Percentiles rank a stretch among this genome's conserved stretches.
Conservation (phyloP, 164 flowering plant genomes). For the Platanus orientalis region DNA sequence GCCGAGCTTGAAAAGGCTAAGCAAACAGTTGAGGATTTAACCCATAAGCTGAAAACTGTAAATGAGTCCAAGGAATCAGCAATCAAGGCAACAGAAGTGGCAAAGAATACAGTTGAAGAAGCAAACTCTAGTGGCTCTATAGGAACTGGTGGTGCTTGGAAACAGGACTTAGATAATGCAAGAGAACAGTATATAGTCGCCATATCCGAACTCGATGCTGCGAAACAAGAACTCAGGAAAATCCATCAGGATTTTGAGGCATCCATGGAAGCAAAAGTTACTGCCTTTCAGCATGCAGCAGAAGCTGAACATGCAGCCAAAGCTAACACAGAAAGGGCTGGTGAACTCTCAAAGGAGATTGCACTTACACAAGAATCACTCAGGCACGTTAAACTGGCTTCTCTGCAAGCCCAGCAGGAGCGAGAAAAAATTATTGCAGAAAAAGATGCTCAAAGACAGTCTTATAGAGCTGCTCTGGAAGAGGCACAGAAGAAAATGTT, state of each 20-base stretch:
- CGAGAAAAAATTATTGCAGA: constrained; percentile 53
- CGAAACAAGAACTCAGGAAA: constrained; percentile 66
- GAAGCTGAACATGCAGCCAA: constrained; percentile 55
- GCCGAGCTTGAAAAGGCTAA: constrained; percentile 74
- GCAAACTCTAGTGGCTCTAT: constrained; percentile 14
- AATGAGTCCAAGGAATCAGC: constrained; percentile 58
- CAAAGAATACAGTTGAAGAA: too few relatives aligned
- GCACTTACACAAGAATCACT: constrained; percentile 49
- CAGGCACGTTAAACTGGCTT: constrained; percentile 58
- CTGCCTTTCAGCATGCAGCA: constrained; percentile 49
- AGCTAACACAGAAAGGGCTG: constrained; percentile 45
- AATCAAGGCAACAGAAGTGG: constrained; percentile 49
- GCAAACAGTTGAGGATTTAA: constrained; percentile 59
- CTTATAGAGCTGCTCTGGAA: constrained; percentile 46
- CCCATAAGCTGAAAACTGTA: constrained; percentile 43
- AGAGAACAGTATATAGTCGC: constrained; percentile 47
- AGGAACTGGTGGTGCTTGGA: constrained; percentile 31
- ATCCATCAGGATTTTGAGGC: constrained; percentile 60
- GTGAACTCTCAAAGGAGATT: constrained; percentile 68
- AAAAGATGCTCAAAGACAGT: constrained; percentile 52
- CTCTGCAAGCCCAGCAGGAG: constrained; percentile 52
- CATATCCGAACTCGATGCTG: constrained; percentile 61
- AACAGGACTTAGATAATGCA: constrained; percentile 48
- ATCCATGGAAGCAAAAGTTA: constrained; percentile 44
- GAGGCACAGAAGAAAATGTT: constrained; percentile 52